Conservation (phyloP, 306 rosid species). For the Vigna nakashimae region DNA sequence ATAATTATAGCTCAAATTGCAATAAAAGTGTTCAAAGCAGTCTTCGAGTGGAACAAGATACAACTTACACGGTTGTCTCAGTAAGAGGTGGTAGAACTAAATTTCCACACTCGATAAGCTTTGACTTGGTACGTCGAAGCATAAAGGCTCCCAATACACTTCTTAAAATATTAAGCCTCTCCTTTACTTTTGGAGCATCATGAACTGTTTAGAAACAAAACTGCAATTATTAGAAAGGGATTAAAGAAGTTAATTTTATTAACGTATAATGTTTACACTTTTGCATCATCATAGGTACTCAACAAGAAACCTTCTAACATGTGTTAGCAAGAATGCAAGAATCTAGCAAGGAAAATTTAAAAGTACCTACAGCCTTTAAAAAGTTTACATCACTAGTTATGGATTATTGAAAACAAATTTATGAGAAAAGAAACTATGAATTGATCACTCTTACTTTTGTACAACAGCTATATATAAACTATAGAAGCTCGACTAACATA, state of each 20-base stretch:
- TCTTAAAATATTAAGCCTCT: slow-evolving; percentile 65
- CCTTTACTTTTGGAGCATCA: slow-evolving; percentile 57
- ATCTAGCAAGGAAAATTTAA: slow-evolving; percentile 5
- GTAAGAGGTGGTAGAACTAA: slow-evolving; percentile 85
- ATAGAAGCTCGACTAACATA: too few species aligned
- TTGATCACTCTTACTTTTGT: too few species aligned
- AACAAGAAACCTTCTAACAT: slow-evolving; percentile 39
- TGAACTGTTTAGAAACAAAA: slow-evolving; percentile 58
- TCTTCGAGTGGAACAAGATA: slow-evolving; percentile 29
- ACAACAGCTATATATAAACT: too few species aligned
- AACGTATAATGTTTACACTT: slow-evolving; percentile 12
- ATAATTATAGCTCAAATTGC: slow-evolving; percentile 21
- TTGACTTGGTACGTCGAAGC: slow-evolving; percentile 88
- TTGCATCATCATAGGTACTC: slow-evolving; percentile 31
- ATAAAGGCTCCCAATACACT: slow-evolving; percentile 77
- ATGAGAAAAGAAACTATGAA: too few species aligned
- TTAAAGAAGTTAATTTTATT: slow-evolving; percentile 20
- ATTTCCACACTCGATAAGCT: slow-evolving; percentile 79
- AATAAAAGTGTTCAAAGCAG: slow-evolving; percentile 5
- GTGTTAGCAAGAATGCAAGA: neutral
- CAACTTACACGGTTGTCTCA: slow-evolving; percentile 79
- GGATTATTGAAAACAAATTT: too few species aligned
- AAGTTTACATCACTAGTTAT: slow-evolving; percentile 18
- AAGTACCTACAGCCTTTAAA: slow-evolving; percentile 10
- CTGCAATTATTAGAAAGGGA: slow-evolving; percentile 34